Base-by-base conservation (phyloP, 2,329 filamentous ascomycete genomes). In the Simplicillium aogashimaense region DNA sequence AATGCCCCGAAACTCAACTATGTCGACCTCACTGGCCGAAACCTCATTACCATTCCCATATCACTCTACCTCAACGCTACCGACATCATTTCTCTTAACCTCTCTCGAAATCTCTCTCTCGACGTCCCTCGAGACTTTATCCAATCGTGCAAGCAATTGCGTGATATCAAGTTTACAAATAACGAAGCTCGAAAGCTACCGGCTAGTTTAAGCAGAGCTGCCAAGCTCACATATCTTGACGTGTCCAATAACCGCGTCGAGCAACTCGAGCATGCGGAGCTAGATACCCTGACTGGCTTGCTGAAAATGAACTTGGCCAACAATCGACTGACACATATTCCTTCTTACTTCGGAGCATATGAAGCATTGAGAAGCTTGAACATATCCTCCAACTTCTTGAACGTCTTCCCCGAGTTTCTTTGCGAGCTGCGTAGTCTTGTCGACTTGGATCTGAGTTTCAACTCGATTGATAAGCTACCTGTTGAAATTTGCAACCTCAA, bases 101-200 rank as follows among this genome's bases (percentile, higher is more conserved):
- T 98, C 9, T 97, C 92, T 1, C 78, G 86, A 30, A 98, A 98
- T 51, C 66, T 97, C 35, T 92, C 88, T 0, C 71, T 98, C 20
- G 87, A 95, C 52, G 81, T 98, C 12, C 92, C 92, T 0, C 87
- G 88, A 54, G 92, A 98, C 60, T 98, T 98, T 56, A 89, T 98
- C 41, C 87, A 94, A 57, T 85, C 86, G 20, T 98, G 92, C 63
- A 80, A 83, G 50, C 88, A 90, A 53, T 68, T 98, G 15, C 80
- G 90, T 38, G 92, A 98, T 58, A 92, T 98, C 69, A 95, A 94
- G 55, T 98, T 84, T 61, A 88, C 86, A 50, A 90, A 88, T 55
- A 97, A 97, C 53, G 92, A 98, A 59, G 86, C 89, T 3, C 81
- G 85, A 59, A 82, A 83, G 52, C 66, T 98, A 17, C 92, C 92